phyloP scores from a whole-genome alignment of 2,329 filamentous ascomycete genomes.

The Penicillium decumbens region DNA sequence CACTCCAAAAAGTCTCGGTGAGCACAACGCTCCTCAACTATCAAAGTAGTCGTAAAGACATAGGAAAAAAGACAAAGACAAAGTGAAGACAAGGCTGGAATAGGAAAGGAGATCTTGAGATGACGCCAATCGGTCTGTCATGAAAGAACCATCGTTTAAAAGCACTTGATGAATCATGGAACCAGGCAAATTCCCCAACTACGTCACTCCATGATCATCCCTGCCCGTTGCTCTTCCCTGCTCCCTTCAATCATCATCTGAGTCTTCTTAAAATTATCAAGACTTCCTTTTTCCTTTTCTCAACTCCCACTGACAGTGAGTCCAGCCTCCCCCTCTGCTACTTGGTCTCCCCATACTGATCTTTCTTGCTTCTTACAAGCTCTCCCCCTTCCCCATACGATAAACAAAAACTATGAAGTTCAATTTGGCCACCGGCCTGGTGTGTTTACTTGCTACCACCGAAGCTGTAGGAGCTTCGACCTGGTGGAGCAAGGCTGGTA shows the following conservation, averaged over 20 bases:
- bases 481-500: conserved; percentile 86
- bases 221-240: conserved; percentile 17
- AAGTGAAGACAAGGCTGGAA: not conserved
- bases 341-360: not conserved
- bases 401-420: conserved; percentile 62
- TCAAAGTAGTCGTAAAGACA: not conserved
- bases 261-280: conserved; percentile 7
- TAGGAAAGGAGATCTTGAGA: not conserved
- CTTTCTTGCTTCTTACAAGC: not conserved
- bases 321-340: not conserved
- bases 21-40: not conserved
- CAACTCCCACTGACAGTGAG: conserved; percentile 2
- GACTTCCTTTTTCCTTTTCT: not conserved
- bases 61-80: not conserved
- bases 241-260: conserved; percentile 7
- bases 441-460: conserved; percentile 64
- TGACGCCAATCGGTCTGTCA: conserved; percentile 9
- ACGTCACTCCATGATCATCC: conserved; percentile 36
- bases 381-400: not conserved
- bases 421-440: conserved; percentile 61
- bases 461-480: conserved; percentile 66
- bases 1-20: not conserved
- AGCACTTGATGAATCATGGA: conserved; percentile 25
- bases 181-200: conserved; percentile 24
- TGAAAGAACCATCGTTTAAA: conserved; percentile 1